Conservation (phyloP, 495 filamentous ascomycete species). For the Apiosordaria backusii region DNA sequence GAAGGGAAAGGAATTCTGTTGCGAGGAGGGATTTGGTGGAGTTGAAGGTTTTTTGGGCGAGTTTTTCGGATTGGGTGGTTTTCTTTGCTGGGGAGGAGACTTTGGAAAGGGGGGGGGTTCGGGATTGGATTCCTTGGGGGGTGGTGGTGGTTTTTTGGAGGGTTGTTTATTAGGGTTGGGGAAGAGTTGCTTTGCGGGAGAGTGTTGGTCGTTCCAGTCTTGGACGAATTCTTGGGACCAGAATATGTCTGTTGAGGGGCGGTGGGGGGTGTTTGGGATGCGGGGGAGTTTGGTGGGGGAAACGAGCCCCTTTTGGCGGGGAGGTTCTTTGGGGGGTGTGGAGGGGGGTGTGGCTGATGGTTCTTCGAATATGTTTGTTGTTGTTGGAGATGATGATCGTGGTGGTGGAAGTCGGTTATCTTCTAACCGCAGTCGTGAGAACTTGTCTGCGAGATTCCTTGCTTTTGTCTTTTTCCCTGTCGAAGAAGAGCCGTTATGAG, state of each 20-base stretch:
- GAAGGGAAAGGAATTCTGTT: conserved; percentile 61
- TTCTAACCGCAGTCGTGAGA: conserved; percentile 26
- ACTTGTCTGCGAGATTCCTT: conserved; percentile 3
- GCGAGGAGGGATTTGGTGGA: conserved; percentile 63
- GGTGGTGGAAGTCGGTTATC: background rate
- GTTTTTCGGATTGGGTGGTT: conserved; percentile 21
- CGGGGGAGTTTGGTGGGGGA: conserved; percentile 38
- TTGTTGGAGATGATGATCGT: background rate
- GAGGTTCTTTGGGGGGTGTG: conserved; percentile 30
- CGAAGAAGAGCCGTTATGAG: background rate
- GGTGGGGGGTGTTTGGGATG: conserved; percentile 47
- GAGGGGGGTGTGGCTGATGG: conserved; percentile 19
- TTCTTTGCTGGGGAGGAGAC: conserved; percentile 20
- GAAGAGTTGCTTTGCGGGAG: conserved; percentile 56
- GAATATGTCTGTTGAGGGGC: conserved; percentile 71
- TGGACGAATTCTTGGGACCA: conserved; percentile 74
- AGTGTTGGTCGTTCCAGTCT: conserved; percentile 79
- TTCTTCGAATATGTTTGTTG: background rate
- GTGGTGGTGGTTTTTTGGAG: conserved; percentile 52
- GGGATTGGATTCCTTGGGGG: conserved; percentile 46
- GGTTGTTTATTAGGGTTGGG: conserved; percentile 23
- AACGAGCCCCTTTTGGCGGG: conserved; percentile 20
- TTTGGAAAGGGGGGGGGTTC: background rate
- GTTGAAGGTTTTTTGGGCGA: conserved; percentile 64
- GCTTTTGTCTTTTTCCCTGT: background rate